These are phyloP conservation scores for Colletotrichum navitas DNA, from an alignment of 2,329 filamentous ascomycete species.

Conservation along the genomic window DNA sequence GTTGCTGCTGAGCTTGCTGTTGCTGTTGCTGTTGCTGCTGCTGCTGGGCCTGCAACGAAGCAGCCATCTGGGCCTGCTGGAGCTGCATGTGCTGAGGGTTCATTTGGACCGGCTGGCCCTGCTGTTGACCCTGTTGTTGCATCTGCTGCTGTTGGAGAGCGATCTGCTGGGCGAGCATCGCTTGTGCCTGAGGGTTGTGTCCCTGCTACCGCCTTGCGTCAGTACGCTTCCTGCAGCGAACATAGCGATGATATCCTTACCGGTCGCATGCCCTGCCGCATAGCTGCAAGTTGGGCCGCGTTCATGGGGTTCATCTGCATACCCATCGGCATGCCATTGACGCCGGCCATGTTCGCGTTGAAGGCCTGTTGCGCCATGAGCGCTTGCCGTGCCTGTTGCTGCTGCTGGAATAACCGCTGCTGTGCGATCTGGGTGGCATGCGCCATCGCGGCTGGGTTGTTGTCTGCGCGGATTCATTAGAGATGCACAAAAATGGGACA, in stretches of 20 bases:
- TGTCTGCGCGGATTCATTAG: conserved; percentile 46
- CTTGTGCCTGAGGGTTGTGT: conserved; percentile 48
- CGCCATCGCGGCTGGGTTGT: conserved; percentile 54
- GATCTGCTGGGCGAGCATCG: conserved; percentile 61
- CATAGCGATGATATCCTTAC: conserved; percentile 50
- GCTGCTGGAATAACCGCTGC: conserved; percentile 69
- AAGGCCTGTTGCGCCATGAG: conserved; percentile 66
- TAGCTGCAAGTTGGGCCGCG: conserved; percentile 64
- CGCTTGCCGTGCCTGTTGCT: conserved; percentile 63
- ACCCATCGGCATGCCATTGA: conserved; percentile 63
- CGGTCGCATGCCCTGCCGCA: conserved; percentile 60
- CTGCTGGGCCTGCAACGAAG: conserved; percentile 53
- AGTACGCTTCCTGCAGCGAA: not conserved
- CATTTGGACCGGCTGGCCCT: conserved; percentile 63
- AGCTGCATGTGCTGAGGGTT: conserved; percentile 61
- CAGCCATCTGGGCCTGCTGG: conserved; percentile 58
- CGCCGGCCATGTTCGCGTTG: conserved; percentile 63
- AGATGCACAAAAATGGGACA: not conserved
- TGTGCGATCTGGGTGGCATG: conserved; percentile 62
- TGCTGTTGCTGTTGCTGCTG: conserved; percentile 52
- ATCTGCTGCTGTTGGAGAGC: conserved; percentile 60
- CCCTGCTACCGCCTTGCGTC: conserved; percentile 29
- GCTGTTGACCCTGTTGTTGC: conserved; percentile 57
- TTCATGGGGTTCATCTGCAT: conserved; percentile 64
- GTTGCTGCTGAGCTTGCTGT: conserved; percentile 57